Base-by-base conservation (phyloP, 2,329 filamentous ascomycete genomes). In the Neonectria hederae region DNA sequence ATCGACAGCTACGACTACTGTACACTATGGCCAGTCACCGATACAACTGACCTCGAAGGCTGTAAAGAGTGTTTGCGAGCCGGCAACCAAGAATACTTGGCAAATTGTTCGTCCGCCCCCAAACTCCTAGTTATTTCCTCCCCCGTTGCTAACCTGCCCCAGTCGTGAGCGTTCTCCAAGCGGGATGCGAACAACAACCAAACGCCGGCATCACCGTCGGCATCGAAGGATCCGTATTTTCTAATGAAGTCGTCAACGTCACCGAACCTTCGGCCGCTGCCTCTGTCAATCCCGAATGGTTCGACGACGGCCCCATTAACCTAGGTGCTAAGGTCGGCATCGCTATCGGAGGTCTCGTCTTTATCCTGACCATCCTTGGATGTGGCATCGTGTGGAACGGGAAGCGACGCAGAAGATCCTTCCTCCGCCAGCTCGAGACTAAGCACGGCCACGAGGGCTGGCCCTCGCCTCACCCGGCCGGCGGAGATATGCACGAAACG, bases 271-370 rank as follows among this genome's bases (percentile, higher is more conserved):
- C 81, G 0, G 77, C 82, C 0, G 77, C 77, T 0, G 76, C 80
- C 8, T 76, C 77, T 0, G 75, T 83, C n/a, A 65, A 80, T 43
- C 77, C 80, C 0, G 75, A 80, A 30, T 81, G 82, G 72, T 74
- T 79, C 35, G 77, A 80, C 4, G 63, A 78, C 0, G 83, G 84
- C 0, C 80, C 85, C 0, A 73, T 90, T 8, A 82, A 77, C 2
- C 77, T 89, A 1, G 86, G 83, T 5, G 84, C 81, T 13, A 86
- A 87, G 59, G 86, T 89, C 0, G 88, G 87, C 65, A 86, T 90
- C 55, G 85, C 83, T 14, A 79, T 86, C 22, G 87, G 83, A 5
- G 83, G 79, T 0, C 67, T 89, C 0, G 78, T 82, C 7, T 56
- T 86, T 0, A 17, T 88, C 4, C 78, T 90, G 3, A 73, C 78